Percentiles rank a stretch among this genome's conserved stretches.
Conservation (phyloP, 2,329 filamentous ascomycete genomes). For the Didymella glomerata region DNA sequence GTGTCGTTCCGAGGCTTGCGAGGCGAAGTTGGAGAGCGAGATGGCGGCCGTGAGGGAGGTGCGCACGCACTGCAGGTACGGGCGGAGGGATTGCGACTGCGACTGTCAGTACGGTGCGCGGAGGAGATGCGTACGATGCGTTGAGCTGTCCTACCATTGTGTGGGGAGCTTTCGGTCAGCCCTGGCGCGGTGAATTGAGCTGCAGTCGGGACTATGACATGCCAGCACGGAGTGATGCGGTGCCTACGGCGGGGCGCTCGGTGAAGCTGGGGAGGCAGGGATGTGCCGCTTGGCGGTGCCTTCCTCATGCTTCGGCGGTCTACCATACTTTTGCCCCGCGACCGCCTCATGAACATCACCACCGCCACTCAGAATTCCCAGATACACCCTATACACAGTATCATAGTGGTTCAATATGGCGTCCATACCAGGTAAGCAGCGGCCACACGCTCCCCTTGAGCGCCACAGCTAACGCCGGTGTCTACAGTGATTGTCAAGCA, state of each 20-base stretch:
- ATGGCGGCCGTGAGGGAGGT: slow-evolving; percentile 93
- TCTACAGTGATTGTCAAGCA: slow-evolving; percentile 87
- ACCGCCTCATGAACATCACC: slow-evolving; percentile 28
- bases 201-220: slow-evolving; percentile 43
- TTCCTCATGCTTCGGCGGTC: slow-evolving; percentile 43
- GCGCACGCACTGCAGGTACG: slow-evolving; percentile 95
- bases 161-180: slow-evolving; percentile 29
- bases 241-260: slow-evolving; percentile 37
- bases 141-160: slow-evolving; percentile 40
- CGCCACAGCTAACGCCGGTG: slow-evolving; percentile 34
- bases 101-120: slow-evolving; percentile 36
- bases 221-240: slow-evolving; percentile 39
- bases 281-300: slow-evolving; percentile 28
- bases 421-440: slow-evolving; percentile 47
- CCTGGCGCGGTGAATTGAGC: slow-evolving; percentile 29
- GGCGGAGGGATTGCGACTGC: slow-evolving; percentile 93
- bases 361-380: slow-evolving; percentile 20
- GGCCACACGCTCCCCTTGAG: not conserved
- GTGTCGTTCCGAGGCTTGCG: slow-evolving; percentile 93
- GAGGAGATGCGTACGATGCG: not conserved
- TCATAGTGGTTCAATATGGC: slow-evolving; percentile 39
- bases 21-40: slow-evolving; percentile 95
- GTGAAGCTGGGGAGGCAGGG: slow-evolving; percentile 38
- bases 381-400: slow-evolving; percentile 6
- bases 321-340: slow-evolving; percentile 45